Evolutionary conservation across 345 rosid species (phyloP).

Genomic region (Euphorbia lathyris): DNA sequence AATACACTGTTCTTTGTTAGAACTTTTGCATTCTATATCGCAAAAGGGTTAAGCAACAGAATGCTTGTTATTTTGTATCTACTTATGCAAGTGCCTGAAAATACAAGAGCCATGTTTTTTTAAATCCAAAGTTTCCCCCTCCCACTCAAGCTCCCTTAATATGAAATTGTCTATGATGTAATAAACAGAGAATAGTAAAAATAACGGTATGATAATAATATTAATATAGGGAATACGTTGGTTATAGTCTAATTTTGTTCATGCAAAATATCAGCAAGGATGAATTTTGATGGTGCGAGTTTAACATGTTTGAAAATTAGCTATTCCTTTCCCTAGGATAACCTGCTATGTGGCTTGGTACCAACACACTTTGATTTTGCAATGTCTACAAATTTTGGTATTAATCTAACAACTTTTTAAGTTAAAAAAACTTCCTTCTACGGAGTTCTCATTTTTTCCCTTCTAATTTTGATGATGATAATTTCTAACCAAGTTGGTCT

Average conservation of each 20-base stretch:
- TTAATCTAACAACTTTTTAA: background rate
- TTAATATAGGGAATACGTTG: background rate
- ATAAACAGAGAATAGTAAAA: slow-evolving; percentile 1
- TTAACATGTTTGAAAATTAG: background rate
- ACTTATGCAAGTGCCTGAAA: background rate
- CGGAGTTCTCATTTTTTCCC: background rate
- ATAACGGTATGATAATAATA: background rate
- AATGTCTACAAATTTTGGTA: background rate
- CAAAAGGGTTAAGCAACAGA: slow-evolving; percentile 3
- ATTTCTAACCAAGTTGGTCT: background rate
- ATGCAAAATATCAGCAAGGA: background rate
- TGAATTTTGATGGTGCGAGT: background rate
- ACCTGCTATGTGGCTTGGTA: background rate
- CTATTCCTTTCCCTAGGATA: background rate
- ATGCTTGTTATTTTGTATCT: background rate
- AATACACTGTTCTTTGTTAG: slow-evolving; percentile 11
- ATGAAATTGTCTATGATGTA: background rate
- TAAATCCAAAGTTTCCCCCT: background rate
- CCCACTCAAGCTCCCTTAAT: background rate
- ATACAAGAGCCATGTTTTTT: slow-evolving; percentile 5
- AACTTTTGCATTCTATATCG: background rate
- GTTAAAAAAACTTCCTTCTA: background rate
- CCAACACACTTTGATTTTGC: background rate
- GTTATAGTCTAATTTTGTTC: background rate
- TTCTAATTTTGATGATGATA: background rate